Conservation (phyloP, 2,329 filamentous ascomycete species). For the Fusarium abutilonis region DNA sequence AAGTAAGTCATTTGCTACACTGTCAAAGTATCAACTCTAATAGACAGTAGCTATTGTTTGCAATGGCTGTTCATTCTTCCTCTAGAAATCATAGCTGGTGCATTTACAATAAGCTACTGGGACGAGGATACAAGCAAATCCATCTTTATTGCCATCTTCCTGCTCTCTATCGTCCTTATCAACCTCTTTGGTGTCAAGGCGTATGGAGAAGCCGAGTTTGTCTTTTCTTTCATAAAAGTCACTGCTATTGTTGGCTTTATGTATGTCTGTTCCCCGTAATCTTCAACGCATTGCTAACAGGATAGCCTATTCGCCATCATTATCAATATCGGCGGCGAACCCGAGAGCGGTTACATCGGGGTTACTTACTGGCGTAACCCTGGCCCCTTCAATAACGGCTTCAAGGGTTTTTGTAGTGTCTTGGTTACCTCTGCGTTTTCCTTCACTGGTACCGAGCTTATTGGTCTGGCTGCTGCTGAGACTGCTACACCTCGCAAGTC, state of each 20-base stretch:
- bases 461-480: slow-evolving; percentile 80
- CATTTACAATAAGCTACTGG: slow-evolving; percentile 87
- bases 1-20: slow-evolving; percentile 65
- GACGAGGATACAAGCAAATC: slow-evolving; percentile 69
- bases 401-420: slow-evolving; percentile 81
- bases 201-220: slow-evolving; percentile 89
- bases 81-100: slow-evolving; percentile 85
- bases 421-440: slow-evolving; percentile 81
- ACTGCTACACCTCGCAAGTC: slow-evolving; percentile 81
- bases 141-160: slow-evolving; percentile 85
- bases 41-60: slow-evolving; percentile 72
- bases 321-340: slow-evolving; percentile 83
- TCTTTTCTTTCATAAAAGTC: slow-evolving; percentile 88
- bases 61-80: slow-evolving; percentile 89
- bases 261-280: slow-evolving; percentile 60
- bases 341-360: slow-evolving; percentile 80
- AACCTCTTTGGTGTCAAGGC: slow-evolving; percentile 89
- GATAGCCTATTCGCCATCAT: slow-evolving; percentile 82
- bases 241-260: slow-evolving; percentile 88
- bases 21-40: neutral
- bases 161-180: slow-evolving; percentile 77
- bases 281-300: neutral
- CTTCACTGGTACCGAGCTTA: slow-evolving; percentile 79
- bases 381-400: slow-evolving; percentile 83
- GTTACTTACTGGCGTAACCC: slow-evolving; percentile 79